These are phyloP conservation scores for Cyclostephanos tholiformis DNA, from an alignment of 108 stramenopile species.

Conservation along the genomic window DNA sequence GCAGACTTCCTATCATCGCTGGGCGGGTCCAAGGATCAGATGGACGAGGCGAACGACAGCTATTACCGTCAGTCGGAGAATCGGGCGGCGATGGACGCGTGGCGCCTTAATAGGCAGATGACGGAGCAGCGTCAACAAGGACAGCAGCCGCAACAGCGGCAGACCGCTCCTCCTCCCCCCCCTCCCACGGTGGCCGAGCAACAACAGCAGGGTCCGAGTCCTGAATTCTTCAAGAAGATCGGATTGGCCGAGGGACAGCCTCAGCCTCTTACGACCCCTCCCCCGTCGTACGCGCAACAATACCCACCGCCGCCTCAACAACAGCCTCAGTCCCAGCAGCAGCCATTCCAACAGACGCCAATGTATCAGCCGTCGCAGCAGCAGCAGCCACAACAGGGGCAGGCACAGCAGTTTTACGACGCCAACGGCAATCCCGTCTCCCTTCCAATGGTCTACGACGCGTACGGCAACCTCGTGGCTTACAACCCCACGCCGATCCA, in stretches of 20 bases:
- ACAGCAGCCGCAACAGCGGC: conserved; percentile 30
- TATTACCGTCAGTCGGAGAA: conserved; percentile 36
- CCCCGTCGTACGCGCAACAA: background rate
- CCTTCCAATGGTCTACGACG: conserved; percentile 47
- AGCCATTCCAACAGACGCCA: background rate
- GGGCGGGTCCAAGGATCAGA: conserved; percentile 26
- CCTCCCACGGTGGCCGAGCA: background rate
- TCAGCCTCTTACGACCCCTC: background rate
- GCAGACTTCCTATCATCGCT: conserved; percentile 58
- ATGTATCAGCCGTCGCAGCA: conserved; percentile 15
- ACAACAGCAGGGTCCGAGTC: conserved; percentile 3
- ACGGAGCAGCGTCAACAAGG: conserved; percentile 9
- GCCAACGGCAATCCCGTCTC: conserved; percentile 36
- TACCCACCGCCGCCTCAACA: background rate
- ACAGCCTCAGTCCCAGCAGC: conserved; percentile 4
- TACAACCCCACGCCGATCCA: conserved; percentile 20
- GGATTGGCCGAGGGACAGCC: conserved; percentile 14
- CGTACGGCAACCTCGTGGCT: conserved; percentile 39
- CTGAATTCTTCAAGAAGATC: conserved; percentile 32
- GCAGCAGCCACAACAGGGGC: conserved; percentile 12
- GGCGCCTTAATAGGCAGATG: conserved; percentile 17
- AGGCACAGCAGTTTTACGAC: conserved; percentile 34
- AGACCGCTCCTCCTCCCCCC: background rate
- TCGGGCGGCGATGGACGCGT: conserved; percentile 24
- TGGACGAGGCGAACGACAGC: conserved; percentile 43